A percentile compares a stretch with the other conserved stretches of the same genome.
These are phyloP conservation scores for Agarophyton chilense DNA, from an alignment of 23 red algal species.

Conservation along the genomic window DNA sequence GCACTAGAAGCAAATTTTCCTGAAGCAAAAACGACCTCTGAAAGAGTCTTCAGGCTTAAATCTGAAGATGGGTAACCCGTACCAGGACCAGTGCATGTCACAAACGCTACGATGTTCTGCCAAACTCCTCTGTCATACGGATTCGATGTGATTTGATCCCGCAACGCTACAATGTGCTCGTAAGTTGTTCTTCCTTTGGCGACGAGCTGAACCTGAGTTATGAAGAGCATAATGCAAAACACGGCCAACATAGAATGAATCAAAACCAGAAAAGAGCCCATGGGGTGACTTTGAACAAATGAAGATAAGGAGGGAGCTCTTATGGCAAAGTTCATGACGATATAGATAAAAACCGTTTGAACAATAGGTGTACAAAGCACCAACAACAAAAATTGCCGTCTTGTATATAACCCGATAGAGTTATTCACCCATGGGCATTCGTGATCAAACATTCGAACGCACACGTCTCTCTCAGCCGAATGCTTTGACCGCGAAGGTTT, in stretches of 20 bases:
- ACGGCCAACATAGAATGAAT: conserved; percentile 37
- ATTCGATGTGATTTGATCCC: conserved; percentile 21
- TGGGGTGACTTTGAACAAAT: not conserved
- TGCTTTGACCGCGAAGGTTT: conserved; percentile 74
- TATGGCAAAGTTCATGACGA: conserved; percentile 6
- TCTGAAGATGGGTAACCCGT: conserved; percentile 19
- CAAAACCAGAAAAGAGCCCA: conserved; percentile 9
- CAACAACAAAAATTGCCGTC: conserved; percentile 49
- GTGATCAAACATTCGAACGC: conserved; percentile 81
- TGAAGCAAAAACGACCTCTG: conserved; percentile 1
- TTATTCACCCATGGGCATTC: conserved; percentile 88
- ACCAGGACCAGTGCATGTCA: conserved; percentile 58
- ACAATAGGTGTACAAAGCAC: conserved; percentile 24
- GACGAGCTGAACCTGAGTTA: conserved; percentile 54
- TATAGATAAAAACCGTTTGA: conserved; percentile 43
- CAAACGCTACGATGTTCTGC: conserved; percentile 25
- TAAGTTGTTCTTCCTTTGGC: conserved; percentile 49
- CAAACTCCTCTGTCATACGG: conserved; percentile 27
- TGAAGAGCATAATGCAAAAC: conserved; percentile 55
- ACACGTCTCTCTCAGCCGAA: conserved; percentile 48
- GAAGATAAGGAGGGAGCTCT: not conserved
- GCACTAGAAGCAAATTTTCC: not conserved
- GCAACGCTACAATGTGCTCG: conserved; percentile 29
- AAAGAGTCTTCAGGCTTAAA: not conserved
- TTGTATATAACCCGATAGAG: conserved; percentile 73